Percentiles rank a stretch among this genome's conserved stretches.
Evolutionary conservation across 345 rosid species (phyloP).

Genomic region (Anacardium occidentale): DNA sequence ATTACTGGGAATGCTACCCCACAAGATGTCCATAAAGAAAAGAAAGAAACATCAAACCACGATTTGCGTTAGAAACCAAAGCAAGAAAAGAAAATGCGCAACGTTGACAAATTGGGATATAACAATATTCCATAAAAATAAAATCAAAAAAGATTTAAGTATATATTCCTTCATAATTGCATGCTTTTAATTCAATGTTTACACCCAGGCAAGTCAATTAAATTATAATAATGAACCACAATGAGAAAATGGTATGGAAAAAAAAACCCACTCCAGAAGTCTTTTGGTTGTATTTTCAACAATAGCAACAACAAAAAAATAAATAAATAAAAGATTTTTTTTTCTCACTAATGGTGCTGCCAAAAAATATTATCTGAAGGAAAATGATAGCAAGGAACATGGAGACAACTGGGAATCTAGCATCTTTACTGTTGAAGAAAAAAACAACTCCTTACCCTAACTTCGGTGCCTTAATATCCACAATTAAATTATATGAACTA

Average conservation of each 20-base stretch:
- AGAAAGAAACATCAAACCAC: not conserved
- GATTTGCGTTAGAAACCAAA: not conserved
- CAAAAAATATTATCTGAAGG: too few relatives aligned
- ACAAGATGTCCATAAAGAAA: conserved; percentile 3
- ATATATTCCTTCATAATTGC: not conserved
- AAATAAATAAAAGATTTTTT: too few relatives aligned
- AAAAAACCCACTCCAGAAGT: not conserved
- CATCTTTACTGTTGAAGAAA: not conserved
- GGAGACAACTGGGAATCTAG: too few relatives aligned
- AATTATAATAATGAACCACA: not conserved
- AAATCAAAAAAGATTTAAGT: too few relatives aligned
- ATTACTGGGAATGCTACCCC: conserved; percentile 2
- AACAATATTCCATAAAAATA: not conserved
- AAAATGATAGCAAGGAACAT: not conserved
- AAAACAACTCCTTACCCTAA: not conserved
- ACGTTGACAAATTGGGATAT: not conserved
- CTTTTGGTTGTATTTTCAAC: not conserved
- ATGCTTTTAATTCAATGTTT: not conserved
- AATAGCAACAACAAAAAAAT: too few relatives aligned
- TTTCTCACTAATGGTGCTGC: not conserved
- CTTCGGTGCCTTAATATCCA: not conserved
- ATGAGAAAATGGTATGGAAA: not conserved
- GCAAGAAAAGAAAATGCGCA: not conserved
- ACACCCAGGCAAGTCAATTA: too few relatives aligned
- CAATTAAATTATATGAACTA: not conserved